A percentile compares a stretch with the other conserved stretches of the same genome.
These are phyloP conservation scores for Petunia axillaris DNA, from an alignment of 257 asterid genomes.

Conservation along the genomic window DNA sequence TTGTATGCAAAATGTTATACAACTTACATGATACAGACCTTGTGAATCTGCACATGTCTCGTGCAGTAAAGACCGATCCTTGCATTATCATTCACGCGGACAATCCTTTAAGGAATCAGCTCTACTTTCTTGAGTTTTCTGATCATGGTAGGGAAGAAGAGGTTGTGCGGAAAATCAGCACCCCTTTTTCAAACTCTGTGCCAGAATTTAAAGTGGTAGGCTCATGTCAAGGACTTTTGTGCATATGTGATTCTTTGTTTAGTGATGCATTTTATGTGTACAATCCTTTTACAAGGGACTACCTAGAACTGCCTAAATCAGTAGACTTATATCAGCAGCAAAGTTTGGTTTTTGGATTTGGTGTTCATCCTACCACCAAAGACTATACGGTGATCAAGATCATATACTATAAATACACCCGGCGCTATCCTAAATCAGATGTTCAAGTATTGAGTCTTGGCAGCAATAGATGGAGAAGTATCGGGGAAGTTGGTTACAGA, in stretches of 20 bases:
- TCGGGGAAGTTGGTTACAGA: conserved; percentile 20
- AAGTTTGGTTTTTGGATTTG: conserved; percentile 40
- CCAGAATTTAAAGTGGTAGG: conserved; percentile 46
- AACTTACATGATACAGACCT: conserved; percentile 36
- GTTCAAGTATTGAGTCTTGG: conserved; percentile 32
- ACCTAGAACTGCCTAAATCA: conserved; percentile 39
- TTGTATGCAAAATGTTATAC: conserved; percentile 32
- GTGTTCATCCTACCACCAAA: conserved; percentile 34
- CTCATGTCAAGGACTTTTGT: conserved; percentile 46
- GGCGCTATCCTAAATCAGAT: conserved; percentile 26
- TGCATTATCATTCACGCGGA: conserved; percentile 42
- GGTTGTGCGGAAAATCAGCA: conserved; percentile 24
- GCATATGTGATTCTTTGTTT: conserved; percentile 35
- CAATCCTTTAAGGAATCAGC: conserved; percentile 27
- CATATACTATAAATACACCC: neutral
- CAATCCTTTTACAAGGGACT: conserved; percentile 52
- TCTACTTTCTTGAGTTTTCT: conserved; percentile 37
- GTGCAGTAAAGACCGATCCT: conserved; percentile 15
- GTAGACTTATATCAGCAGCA: conserved; percentile 13
- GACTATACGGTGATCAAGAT: conserved; percentile 51
- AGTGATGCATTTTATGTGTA: conserved; percentile 32
- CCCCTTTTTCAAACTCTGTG: conserved; percentile 40
- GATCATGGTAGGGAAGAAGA: conserved; percentile 12
- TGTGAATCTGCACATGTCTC: conserved; percentile 28
- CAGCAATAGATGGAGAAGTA: conserved; percentile 4